These are phyloP conservation scores for Coemansia sp. DNA, from an alignment of 192 early-diverging fungal species.

Conservation along the genomic window DNA sequence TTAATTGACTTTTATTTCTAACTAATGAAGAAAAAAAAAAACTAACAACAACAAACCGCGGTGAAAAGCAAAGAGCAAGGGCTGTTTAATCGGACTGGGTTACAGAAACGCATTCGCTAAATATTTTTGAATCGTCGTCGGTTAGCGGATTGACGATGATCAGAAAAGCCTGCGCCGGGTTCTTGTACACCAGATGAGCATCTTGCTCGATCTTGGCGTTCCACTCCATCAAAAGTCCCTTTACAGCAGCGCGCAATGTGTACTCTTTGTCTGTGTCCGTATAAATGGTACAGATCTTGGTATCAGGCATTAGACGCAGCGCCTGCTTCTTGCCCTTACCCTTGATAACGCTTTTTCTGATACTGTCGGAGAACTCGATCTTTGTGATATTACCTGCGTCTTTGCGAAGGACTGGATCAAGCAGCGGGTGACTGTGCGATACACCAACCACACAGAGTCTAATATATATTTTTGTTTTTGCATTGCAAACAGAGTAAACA, in stretches of 20 bases:
- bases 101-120: constrained; percentile 25
- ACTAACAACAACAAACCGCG: background rate
- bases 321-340: constrained; percentile 51
- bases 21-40: background rate
- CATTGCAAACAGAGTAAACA: too few relatives aligned
- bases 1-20: constrained; percentile 78
- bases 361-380: constrained; percentile 28
- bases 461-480: constrained; percentile 2
- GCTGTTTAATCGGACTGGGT: background rate
- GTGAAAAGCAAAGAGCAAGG: background rate
- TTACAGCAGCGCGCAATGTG: constrained; percentile 33
- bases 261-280: constrained; percentile 21
- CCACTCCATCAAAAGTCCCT: constrained; percentile 48
- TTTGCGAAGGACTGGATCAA: constrained; percentile 7
- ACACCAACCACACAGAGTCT: constrained; percentile 41
- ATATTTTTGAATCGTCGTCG: constrained; percentile 28
- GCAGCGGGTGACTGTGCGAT: constrained; percentile 32
- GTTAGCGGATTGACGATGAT: constrained; percentile 41
- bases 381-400: constrained; percentile 10
- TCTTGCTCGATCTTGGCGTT: constrained; percentile 26
- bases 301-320: constrained; percentile 30
- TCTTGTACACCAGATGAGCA: constrained; percentile 12
- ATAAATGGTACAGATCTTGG: constrained; percentile 39
- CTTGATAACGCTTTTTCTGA: constrained; percentile 35
- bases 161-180: constrained; percentile 28